Evolutionary conservation across 164 flowering plant species (phyloP).

Genomic region (Aristolochia fimbriata): DNA sequence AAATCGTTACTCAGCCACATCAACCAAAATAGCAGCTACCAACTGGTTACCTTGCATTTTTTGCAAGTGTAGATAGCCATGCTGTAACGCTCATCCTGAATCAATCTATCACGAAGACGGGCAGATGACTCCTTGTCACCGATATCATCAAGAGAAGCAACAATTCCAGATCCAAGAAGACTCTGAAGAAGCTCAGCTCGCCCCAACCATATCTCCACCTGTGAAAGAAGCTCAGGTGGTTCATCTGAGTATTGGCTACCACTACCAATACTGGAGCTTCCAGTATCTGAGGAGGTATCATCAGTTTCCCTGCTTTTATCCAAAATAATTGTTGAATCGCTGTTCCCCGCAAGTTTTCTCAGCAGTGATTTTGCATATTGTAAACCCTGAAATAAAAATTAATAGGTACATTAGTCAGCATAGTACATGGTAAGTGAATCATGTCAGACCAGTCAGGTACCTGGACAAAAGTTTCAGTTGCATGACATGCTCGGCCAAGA

Average conservation of each 20-base stretch:
- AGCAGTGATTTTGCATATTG: slow-evolving; percentile 64
- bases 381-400: slow-evolving; percentile 44
- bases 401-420: background rate
- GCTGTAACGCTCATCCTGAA: slow-evolving; percentile 82
- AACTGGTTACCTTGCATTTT: slow-evolving; percentile 75
- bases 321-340: slow-evolving; percentile 49
- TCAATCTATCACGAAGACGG: slow-evolving; percentile 79
- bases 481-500: slow-evolving; percentile 91
- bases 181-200: slow-evolving; percentile 98
- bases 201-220: slow-evolving; percentile 79
- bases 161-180: slow-evolving; percentile 89
- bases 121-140: slow-evolving; percentile 86
- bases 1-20: too few relatives aligned
- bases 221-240: slow-evolving; percentile 61
- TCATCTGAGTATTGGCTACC: slow-evolving; percentile 59
- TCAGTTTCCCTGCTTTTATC: slow-evolving; percentile 75
- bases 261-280: slow-evolving; percentile 85
- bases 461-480: slow-evolving; percentile 94
- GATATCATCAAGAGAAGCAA: slow-evolving; percentile 94
- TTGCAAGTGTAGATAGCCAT: slow-evolving; percentile 98
- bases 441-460: slow-evolving; percentile 19
- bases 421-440: background rate
- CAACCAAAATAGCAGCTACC: too few relatives aligned
- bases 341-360: slow-evolving; percentile 61
- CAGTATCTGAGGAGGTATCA: slow-evolving; percentile 93